Evolutionary conservation across 768 basidiomycete genomes (phyloP).

Genomic region (Pholiota conissans): DNA sequence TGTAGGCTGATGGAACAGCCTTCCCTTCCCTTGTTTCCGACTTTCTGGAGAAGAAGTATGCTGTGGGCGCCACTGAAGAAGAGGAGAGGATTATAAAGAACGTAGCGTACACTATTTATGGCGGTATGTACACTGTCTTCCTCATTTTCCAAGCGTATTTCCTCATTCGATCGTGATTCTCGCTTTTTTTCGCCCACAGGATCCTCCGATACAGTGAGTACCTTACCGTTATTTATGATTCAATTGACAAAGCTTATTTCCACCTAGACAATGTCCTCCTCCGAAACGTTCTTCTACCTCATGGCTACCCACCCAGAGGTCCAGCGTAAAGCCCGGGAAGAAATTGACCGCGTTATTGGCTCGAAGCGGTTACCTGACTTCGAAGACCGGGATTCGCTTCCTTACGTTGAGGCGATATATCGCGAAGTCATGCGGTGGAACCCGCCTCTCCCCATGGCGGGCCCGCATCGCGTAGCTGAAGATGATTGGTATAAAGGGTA

Average conservation of each 20-base stretch:
- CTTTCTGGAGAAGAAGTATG: constrained; percentile 14
- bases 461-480: constrained; percentile 20
- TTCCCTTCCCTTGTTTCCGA: constrained; percentile 12
- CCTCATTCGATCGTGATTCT: not conserved
- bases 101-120: constrained; percentile 17
- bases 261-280: constrained; percentile 12
- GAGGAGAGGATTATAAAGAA: constrained; percentile 11
- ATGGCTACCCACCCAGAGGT: constrained; percentile 30
- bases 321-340: constrained; percentile 30
- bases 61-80: constrained; percentile 6
- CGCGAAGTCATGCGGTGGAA: constrained; percentile 16
- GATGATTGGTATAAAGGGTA: constrained; percentile 30
- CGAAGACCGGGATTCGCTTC: constrained; percentile 23
- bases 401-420: constrained; percentile 23
- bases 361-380: constrained; percentile 25
- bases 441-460: constrained; percentile 14
- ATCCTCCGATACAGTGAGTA: not conserved
- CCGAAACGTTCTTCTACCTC: constrained; percentile 24
- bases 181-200: not conserved
- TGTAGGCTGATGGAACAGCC: constrained; percentile 13
- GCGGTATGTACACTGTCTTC: constrained; percentile 9
- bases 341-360: constrained; percentile 32
- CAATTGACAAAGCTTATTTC: no score
- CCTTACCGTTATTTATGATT: not conserved
- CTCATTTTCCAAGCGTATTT: not conserved